These are phyloP conservation scores for Dorcoceras hygrometricum DNA, from an alignment of 257 asterid genomes.

Conservation along the genomic window DNA sequence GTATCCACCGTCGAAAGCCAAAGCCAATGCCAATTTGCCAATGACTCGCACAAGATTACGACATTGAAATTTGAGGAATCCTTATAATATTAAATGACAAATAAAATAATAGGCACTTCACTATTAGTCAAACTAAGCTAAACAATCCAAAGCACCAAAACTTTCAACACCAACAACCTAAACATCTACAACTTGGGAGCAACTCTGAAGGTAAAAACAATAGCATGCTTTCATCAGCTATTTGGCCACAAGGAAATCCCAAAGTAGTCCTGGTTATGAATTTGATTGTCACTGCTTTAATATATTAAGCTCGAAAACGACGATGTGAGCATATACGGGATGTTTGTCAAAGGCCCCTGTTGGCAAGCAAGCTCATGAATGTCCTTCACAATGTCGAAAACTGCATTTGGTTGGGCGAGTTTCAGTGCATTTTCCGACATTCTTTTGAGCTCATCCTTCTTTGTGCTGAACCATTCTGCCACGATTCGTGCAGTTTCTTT, in stretches of 20 bases:
- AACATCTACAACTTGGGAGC: slow-evolving; percentile 25
- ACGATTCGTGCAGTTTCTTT: slow-evolving; percentile 71
- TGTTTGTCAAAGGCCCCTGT: slow-evolving; percentile 63
- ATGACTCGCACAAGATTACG: neutral
- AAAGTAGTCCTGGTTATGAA: slow-evolving; percentile 14
- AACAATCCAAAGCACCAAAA: slow-evolving; percentile 23
- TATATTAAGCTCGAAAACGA: slow-evolving; percentile 73
- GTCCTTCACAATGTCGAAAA: slow-evolving; percentile 90
- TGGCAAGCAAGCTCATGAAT: slow-evolving; percentile 85
- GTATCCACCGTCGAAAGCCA: too few species aligned
- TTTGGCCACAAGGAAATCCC: slow-evolving; percentile 37
- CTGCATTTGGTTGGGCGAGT: slow-evolving; percentile 90
- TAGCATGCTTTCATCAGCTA: slow-evolving; percentile 30
- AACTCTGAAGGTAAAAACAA: slow-evolving; percentile 38
- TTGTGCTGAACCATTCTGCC: slow-evolving; percentile 88
- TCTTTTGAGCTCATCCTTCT: slow-evolving; percentile 56
- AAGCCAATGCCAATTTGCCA: too few species aligned
- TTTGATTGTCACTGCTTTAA: slow-evolving; percentile 8
- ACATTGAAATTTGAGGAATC: neutral
- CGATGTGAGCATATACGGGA: slow-evolving; percentile 80
- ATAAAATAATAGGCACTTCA: slow-evolving; percentile 14
- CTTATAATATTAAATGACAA: neutral
- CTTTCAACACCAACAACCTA: slow-evolving; percentile 17
- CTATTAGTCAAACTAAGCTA: slow-evolving; percentile 25
- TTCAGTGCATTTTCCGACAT: slow-evolving; percentile 82